A percentile compares a stretch with the other conserved stretches of the same genome.
Evolutionary conservation across 805 yeast genomes (phyloP).

Genomic region (Tetrapisispora nanseiensis): DNA sequence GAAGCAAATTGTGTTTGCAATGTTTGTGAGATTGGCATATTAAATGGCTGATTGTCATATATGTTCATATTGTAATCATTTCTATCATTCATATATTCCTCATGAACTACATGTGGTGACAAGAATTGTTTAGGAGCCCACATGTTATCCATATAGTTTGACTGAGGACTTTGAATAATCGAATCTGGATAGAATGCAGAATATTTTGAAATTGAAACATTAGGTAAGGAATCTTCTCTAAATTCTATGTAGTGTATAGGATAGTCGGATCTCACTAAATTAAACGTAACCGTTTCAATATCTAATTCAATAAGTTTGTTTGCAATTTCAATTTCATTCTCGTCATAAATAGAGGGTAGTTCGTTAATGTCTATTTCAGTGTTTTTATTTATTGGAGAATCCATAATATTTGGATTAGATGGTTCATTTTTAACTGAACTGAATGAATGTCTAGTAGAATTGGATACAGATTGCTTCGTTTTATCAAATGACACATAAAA

Average conservation of each 20-base stretch:
- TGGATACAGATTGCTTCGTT: neutral
- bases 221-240: neutral
- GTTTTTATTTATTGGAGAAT: neutral
- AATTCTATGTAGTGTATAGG: neutral
- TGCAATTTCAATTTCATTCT: neutral
- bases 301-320: neutral
- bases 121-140: neutral
- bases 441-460: conserved; percentile 2
- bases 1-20: conserved; percentile 22
- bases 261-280: neutral
- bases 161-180: neutral
- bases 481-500: conserved; percentile 4
- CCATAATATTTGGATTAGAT: neutral
- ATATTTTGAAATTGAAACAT: neutral
- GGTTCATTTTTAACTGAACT: neutral
- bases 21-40: conserved; percentile 22
- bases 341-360: neutral
- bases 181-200: neutral
- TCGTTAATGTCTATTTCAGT: neutral
- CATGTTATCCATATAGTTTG: neutral
- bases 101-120: neutral
- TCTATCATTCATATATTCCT: neutral
- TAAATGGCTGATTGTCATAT: neutral
- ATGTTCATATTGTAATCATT: neutral
- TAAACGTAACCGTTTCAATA: neutral